These are phyloP conservation scores for Solanum chilense DNA, from an alignment of 257 asterid species.

Conservation along the genomic window DNA sequence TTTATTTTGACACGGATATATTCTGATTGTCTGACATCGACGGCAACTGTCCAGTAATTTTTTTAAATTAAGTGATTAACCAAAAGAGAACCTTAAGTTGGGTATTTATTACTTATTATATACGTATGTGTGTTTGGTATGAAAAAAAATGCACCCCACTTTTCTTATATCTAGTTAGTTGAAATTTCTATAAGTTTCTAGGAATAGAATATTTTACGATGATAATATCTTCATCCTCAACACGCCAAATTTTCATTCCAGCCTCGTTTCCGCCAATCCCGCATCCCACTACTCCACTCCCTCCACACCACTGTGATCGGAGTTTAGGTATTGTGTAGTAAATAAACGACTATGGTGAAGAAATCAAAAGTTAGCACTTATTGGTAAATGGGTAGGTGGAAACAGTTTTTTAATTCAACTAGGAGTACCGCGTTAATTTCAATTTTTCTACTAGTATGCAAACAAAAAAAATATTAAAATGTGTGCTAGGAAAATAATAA, in stretches of 20 bases:
- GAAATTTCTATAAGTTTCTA: no score
- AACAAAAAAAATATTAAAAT: neutral
- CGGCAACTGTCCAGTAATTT: neutral
- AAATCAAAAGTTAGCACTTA: neutral
- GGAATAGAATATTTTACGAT: neutral
- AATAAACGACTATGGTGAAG: no score
- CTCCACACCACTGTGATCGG: neutral
- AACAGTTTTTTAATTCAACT: neutral
- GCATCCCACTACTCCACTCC: neutral
- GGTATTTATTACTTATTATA: neutral
- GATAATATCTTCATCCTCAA: neutral
- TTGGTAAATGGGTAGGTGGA: neutral
- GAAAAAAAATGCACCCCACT: no score
- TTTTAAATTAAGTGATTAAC: no score
- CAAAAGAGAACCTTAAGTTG: neutral
- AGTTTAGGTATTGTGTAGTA: rapidly evolving
- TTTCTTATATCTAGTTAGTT: no score
- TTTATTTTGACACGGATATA: neutral
- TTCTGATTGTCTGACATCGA: neutral
- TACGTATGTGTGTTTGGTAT: neutral
- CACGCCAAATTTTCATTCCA: neutral
- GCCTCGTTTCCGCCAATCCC: neutral
- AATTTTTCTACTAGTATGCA: neutral
- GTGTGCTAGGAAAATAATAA: neutral
- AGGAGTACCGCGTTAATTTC: neutral